Evolutionary conservation across 2,329 filamentous ascomycete genomes (phyloP).

Genomic region (Ceratocystis alfenasii): DNA sequence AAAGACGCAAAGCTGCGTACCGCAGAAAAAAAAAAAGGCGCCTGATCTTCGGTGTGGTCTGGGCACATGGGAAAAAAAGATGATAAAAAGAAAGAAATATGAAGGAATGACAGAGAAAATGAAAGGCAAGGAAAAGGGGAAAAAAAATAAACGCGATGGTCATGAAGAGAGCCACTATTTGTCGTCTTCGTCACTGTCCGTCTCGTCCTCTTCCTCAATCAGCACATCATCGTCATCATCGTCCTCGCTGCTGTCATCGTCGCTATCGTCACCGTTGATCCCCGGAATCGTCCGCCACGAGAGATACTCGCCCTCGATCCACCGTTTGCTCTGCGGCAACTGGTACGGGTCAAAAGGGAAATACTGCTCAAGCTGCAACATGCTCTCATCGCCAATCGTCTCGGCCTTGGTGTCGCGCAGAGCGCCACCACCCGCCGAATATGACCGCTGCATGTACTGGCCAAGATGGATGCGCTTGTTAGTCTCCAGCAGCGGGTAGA

Average conservation of each 20-base stretch:
- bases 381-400: slow-evolving; percentile 49
- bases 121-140: neutral
- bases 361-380: slow-evolving; percentile 80
- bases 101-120: neutral
- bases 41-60: neutral
- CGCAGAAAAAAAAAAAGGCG: neutral
- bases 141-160: neutral
- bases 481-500: slow-evolving; percentile 74
- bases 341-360: slow-evolving; percentile 98
- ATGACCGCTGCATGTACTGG: slow-evolving; percentile 50
- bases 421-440: slow-evolving; percentile 38
- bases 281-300: slow-evolving; percentile 67
- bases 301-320: slow-evolving; percentile 77
- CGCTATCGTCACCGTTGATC: slow-evolving; percentile 47
- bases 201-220: slow-evolving; percentile 39
- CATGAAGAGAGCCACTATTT: slow-evolving; percentile 28
- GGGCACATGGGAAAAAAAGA: slow-evolving; percentile 1
- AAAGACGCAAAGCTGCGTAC: neutral
- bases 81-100: slow-evolving; percentile 4
- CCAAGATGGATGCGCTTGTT: slow-evolving; percentile 83
- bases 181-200: slow-evolving; percentile 37
- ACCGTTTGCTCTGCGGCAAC: slow-evolving; percentile 71
- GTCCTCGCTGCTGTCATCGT: slow-evolving; percentile 41
- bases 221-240: slow-evolving; percentile 35
- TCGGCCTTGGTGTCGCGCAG: slow-evolving; percentile 21